phyloP scores from a whole-genome alignment of 176 grass and related monocot genomes.

The Guadua angustifolia region DNA sequence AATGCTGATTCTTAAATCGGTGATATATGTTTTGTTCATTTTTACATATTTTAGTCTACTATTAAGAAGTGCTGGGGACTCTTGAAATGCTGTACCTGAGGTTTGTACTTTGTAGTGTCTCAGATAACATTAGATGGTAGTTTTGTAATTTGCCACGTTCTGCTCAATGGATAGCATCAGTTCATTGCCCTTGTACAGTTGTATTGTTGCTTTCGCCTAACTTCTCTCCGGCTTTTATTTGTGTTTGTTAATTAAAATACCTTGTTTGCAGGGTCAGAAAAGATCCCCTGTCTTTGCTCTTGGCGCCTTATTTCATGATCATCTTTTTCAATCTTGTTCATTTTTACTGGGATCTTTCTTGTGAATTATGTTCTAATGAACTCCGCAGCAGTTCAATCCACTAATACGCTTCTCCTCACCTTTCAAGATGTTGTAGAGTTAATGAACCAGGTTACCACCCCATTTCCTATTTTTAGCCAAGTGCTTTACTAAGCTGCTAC shows the following conservation, averaged over 20 bases:
- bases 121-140: background rate
- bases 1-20: background rate
- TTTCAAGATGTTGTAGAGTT: constrained; percentile 93
- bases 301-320: constrained; percentile 86
- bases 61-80: background rate
- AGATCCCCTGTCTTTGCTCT: constrained; percentile 51
- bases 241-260: constrained; percentile 38
- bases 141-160: background rate
- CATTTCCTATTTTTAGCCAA: constrained; percentile 32
- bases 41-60: background rate
- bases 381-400: constrained; percentile 83
- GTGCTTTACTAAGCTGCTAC: background rate
- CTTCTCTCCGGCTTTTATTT: constrained; percentile 14
- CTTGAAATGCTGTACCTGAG: background rate
- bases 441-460: constrained; percentile 80
- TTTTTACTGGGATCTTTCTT: constrained; percentile 93
- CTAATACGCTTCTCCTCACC: constrained; percentile 69
- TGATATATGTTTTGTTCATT: background rate
- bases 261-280: constrained; percentile 81
- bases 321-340: constrained; percentile 86
- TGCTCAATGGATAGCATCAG: constrained; percentile 15
- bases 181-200: constrained; percentile 7
- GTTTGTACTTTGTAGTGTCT: constrained; percentile 9
- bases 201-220: constrained; percentile 14
- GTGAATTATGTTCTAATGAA: constrained; percentile 94